Evolutionary conservation across 2,329 filamentous ascomycete species (phyloP).

Genomic region (Stachybotrys echinatus): DNA sequence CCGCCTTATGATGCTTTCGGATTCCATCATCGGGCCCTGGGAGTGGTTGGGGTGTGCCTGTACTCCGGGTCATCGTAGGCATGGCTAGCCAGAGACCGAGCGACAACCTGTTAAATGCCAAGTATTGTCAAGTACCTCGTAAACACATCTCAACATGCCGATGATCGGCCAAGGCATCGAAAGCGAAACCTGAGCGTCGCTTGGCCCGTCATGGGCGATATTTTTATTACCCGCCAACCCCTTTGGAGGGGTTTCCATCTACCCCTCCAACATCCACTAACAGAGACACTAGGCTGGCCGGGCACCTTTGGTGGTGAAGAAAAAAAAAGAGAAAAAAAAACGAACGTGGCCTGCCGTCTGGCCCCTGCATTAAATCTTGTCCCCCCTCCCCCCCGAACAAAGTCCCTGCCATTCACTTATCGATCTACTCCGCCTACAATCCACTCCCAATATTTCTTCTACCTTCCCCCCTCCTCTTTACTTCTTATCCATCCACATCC

Average conservation of each 20-base stretch:
- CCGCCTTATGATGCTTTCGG: background rate
- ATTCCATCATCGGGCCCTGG: too few species aligned
- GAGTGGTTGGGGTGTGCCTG: too few species aligned
- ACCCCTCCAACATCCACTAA: background rate
- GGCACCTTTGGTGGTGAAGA: background rate
- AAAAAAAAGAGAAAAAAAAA: background rate
- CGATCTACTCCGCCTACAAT: constrained; percentile 2
- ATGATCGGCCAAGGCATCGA: background rate
- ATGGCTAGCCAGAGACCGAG: too few species aligned
- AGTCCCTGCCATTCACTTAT: constrained; percentile 15
- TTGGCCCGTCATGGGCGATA: background rate
- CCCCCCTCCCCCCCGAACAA: background rate
- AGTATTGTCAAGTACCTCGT: too few species aligned
- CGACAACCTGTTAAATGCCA: too few species aligned
- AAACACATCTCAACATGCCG: background rate
- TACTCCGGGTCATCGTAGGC: too few species aligned
- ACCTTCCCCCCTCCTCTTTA: constrained; percentile 15
- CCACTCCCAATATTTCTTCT: constrained; percentile 17
- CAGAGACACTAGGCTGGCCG: background rate
- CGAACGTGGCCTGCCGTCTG: background rate
- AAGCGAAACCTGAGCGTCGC: background rate
- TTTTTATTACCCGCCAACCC: background rate
- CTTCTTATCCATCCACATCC: too few species aligned
- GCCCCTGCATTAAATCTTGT: background rate
- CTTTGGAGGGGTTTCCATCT: background rate